A percentile compares a stretch with the other conserved stretches of the same genome.
phyloP scores from a whole-genome alignment of 2,329 filamentous ascomycete genomes.

The Helicocarpus griseus region DNA sequence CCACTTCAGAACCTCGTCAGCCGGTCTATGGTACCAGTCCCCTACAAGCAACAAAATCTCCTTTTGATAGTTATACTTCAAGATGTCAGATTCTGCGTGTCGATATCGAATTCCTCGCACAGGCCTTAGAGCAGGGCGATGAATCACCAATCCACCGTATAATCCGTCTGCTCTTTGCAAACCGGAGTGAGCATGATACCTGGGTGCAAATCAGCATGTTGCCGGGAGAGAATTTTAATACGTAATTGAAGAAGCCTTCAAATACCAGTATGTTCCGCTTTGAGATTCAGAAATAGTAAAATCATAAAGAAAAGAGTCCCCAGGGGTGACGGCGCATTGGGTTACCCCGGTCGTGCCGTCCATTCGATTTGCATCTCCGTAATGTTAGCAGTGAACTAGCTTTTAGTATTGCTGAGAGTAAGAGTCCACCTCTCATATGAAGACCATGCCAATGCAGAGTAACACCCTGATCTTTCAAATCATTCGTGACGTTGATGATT shows the following conservation, averaged over 20 bases:
- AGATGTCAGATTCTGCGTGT: slow-evolving; percentile 8
- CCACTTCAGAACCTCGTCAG: slow-evolving; percentile 33
- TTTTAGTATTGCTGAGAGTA: neutral
- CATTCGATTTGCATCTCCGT: slow-evolving; percentile 18
- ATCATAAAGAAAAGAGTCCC: slow-evolving; percentile 37
- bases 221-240: neutral
- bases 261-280: slow-evolving; percentile 41
- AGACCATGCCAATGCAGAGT: slow-evolving; percentile 42
- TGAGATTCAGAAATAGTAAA: slow-evolving; percentile 31
- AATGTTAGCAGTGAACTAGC: neutral
- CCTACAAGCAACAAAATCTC: slow-evolving; percentile 40
- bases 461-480: slow-evolving; percentile 28
- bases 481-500: slow-evolving; percentile 35
- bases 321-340: slow-evolving; percentile 58
- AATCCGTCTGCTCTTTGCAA: slow-evolving; percentile 37
- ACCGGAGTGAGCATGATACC: slow-evolving; percentile 36
- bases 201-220: neutral
- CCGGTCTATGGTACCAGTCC: slow-evolving; percentile 41
- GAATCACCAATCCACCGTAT: slow-evolving; percentile 40
- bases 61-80: slow-evolving; percentile 23
- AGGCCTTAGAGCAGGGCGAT: slow-evolving; percentile 24
- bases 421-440: slow-evolving; percentile 27
- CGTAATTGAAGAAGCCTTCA: neutral
- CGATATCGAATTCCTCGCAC: slow-evolving; percentile 12
- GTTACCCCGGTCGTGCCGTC: slow-evolving; percentile 47